phyloP scores from a whole-genome alignment of 306 rosid genomes.

The Sesbania bispinosa region DNA sequence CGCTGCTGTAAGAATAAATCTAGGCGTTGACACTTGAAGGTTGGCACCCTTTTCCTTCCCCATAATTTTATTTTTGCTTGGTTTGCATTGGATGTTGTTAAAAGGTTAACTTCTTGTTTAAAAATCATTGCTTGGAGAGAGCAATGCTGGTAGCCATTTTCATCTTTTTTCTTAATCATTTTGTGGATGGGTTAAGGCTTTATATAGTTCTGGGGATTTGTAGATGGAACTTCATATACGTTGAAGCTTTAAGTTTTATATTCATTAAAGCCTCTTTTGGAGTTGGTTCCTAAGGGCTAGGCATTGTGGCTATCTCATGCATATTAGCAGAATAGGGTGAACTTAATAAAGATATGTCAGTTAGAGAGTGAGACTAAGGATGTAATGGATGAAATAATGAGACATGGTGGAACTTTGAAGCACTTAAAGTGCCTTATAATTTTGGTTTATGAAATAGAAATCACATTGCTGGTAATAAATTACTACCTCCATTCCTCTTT shows the following conservation, averaged over 20 bases:
- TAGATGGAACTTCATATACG: background rate
- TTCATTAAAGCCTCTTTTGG: constrained; percentile 5
- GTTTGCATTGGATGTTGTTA: background rate
- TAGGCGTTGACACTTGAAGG: constrained; percentile 68
- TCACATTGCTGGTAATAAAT: background rate
- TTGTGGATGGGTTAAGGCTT: too few species aligned
- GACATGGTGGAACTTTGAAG: background rate
- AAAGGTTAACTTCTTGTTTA: background rate
- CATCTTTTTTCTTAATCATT: too few species aligned
- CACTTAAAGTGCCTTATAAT: background rate
- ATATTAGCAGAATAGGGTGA: background rate
- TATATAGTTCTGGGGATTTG: background rate
- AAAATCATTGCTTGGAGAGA: background rate
- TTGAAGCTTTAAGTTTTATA: background rate
- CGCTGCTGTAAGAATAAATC: constrained; percentile 86
- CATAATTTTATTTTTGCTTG: background rate
- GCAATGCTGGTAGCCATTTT: background rate
- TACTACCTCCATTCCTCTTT: too few species aligned
- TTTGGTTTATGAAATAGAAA: background rate
- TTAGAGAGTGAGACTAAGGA: background rate
- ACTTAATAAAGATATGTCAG: background rate
- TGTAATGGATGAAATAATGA: constrained; percentile 16
- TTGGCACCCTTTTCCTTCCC: constrained; percentile 10
- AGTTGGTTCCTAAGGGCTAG: background rate
- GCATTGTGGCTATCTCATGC: background rate